Evolutionary conservation across 2,329 filamentous ascomycete genomes (phyloP).

Genomic region (Emergomyces pasteurianus): DNA sequence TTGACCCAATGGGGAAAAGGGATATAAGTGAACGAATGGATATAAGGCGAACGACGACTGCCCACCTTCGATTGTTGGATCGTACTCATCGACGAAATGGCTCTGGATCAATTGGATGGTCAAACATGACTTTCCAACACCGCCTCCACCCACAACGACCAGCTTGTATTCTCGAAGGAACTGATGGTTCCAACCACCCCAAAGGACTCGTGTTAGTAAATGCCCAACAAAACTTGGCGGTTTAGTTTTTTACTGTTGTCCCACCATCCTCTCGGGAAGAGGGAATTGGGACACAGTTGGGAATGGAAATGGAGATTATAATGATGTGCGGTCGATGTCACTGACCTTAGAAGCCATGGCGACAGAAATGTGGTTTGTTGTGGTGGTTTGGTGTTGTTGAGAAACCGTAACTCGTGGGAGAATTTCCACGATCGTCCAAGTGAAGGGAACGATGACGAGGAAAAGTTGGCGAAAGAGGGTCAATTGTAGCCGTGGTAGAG

Average conservation of each 20-base stretch:
- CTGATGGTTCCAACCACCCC: slow-evolving; percentile 30
- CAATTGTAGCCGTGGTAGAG: neutral
- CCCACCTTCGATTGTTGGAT: slow-evolving; percentile 91
- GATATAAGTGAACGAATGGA: neutral
- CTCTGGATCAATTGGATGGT: slow-evolving; percentile 93
- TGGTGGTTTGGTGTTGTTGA: neutral
- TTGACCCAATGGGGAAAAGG: no score
- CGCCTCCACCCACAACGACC: slow-evolving; percentile 94
- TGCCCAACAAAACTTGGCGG: neutral
- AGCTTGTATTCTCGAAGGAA: slow-evolving; percentile 88
- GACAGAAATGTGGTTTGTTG: neutral
- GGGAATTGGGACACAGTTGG: slow-evolving; percentile 3
- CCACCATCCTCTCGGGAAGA: slow-evolving; percentile 1
- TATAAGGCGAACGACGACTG: slow-evolving; percentile 22
- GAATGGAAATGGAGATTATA: neutral
- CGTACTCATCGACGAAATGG: slow-evolving; percentile 99
- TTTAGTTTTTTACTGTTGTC: neutral
- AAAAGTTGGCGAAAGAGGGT: neutral
- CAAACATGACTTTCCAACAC: slow-evolving; percentile 97
- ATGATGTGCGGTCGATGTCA: neutral
- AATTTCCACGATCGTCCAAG: neutral
- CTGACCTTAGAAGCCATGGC: slow-evolving; percentile 22
- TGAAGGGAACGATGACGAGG: neutral
- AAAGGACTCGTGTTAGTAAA: slow-evolving; percentile 9
- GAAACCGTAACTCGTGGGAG: neutral